Percentiles rank a stretch among this genome's conserved stretches.
phyloP scores from a whole-genome alignment of 352 stramenopile genomes.

The Phytophthora tubulina region DNA sequence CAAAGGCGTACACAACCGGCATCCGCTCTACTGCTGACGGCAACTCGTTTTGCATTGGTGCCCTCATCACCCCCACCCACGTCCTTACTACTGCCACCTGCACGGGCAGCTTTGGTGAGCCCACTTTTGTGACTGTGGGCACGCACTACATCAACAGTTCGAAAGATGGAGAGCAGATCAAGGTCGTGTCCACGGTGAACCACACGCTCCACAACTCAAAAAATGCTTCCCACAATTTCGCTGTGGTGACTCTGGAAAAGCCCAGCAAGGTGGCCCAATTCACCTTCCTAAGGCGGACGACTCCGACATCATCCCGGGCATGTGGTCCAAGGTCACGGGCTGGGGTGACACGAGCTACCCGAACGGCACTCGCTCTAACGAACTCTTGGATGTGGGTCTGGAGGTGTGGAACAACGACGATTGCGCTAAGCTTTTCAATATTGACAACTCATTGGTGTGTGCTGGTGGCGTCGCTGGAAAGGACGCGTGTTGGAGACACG shows the following conservation, averaged over 20 bases:
- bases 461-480: slow-evolving; percentile 40
- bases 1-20: slow-evolving; percentile 43
- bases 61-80: slow-evolving; percentile 12
- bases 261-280: slow-evolving; percentile 44
- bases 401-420: slow-evolving; percentile 45
- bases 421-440: slow-evolving; percentile 33
- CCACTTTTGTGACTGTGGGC: slow-evolving; percentile 20
- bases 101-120: neutral
- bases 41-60: slow-evolving; percentile 20
- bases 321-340: slow-evolving; percentile 44
- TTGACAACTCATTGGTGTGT: slow-evolving; percentile 53
- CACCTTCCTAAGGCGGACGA: slow-evolving; percentile 37
- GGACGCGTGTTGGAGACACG: slow-evolving; percentile 49
- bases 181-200: slow-evolving; percentile 14
- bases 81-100: slow-evolving; percentile 27
- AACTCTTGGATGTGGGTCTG: slow-evolving; percentile 46
- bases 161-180: slow-evolving; percentile 28
- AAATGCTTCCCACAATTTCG: slow-evolving; percentile 30
- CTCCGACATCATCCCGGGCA: slow-evolving; percentile 32
- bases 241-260: slow-evolving; percentile 51
- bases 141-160: slow-evolving; percentile 33
- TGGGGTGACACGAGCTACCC: slow-evolving; percentile 38
- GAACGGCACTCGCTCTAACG: slow-evolving; percentile 20
- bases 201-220: slow-evolving; percentile 15
- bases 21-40: slow-evolving; percentile 32